A percentile compares a stretch with the other conserved stretches of the same genome.
Conservation (phyloP, 2,329 filamentous ascomycete species). For the Blumeria graminis region DNA sequence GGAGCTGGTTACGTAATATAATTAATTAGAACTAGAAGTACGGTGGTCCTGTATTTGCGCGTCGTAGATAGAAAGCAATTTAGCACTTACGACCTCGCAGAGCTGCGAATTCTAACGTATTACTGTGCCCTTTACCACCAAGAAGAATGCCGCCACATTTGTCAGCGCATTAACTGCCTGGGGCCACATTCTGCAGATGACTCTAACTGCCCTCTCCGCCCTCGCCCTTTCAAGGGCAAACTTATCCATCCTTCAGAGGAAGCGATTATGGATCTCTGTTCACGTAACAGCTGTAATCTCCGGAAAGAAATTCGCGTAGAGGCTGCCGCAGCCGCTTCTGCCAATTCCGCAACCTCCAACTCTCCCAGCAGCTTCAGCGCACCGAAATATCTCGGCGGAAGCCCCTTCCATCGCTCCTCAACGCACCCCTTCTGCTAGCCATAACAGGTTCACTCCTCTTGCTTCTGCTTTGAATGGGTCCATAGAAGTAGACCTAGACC, state of each 20-base stretch:
- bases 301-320: neutral
- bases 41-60: no score
- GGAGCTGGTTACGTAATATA: no score
- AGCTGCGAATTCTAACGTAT: no score
- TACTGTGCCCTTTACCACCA: neutral
- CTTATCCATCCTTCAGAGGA: neutral
- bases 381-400: neutral
- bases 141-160: neutral
- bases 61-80: no score
- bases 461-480: neutral
- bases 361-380: neutral
- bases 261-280: neutral
- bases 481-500: neutral
- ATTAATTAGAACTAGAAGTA: no score
- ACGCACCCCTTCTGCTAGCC: neutral
- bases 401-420: neutral
- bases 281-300: neutral
- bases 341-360: neutral
- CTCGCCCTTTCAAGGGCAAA: neutral
- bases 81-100: no score
- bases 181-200: neutral
- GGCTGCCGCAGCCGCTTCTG: no score
- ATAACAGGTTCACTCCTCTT: neutral
- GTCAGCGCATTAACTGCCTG: neutral
- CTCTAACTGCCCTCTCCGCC: neutral